Percentiles rank a stretch among this genome's conserved stretches.
phyloP scores from a whole-genome alignment of 306 rosid genomes.

The Sicyos edulis region DNA sequence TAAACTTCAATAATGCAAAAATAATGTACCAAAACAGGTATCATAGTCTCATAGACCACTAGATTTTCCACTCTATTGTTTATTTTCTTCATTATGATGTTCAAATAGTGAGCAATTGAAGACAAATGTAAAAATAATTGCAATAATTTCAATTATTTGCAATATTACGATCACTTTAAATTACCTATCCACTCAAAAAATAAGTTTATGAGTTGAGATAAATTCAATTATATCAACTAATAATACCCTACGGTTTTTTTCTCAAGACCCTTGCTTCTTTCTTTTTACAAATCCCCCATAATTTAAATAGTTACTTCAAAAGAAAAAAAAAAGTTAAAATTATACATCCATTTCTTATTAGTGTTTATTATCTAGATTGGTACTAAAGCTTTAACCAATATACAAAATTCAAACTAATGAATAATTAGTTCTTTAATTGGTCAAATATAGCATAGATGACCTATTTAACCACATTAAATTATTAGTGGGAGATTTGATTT shows the following conservation, averaged over 20 bases:
- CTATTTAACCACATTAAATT: too few species aligned
- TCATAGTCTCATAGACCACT: neutral
- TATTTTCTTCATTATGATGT: neutral
- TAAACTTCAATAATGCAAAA: neutral
- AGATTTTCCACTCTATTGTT: neutral
- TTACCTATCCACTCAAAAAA: too few species aligned
- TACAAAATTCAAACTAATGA: neutral
- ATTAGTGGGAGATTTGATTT: neutral
- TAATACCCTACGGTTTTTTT: too few species aligned
- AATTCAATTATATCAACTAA: too few species aligned
- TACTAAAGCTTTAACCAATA: neutral
- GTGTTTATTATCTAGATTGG: neutral
- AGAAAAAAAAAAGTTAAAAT: neutral
- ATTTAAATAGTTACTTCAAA: neutral
- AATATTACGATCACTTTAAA: neutral
- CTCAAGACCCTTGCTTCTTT: too few species aligned
- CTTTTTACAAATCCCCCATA: neutral
- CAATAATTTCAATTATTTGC: neutral
- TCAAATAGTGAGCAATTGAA: neutral
- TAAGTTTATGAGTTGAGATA: too few species aligned
- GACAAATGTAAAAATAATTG: neutral
- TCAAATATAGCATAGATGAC: too few species aligned
- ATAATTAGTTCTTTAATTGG: neutral
- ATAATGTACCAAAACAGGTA: neutral
- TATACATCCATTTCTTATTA: neutral